Evolutionary conservation across 1,284 basidiomycete genomes (phyloP).

Genomic region (Papiliotrema terrestris): DNA sequence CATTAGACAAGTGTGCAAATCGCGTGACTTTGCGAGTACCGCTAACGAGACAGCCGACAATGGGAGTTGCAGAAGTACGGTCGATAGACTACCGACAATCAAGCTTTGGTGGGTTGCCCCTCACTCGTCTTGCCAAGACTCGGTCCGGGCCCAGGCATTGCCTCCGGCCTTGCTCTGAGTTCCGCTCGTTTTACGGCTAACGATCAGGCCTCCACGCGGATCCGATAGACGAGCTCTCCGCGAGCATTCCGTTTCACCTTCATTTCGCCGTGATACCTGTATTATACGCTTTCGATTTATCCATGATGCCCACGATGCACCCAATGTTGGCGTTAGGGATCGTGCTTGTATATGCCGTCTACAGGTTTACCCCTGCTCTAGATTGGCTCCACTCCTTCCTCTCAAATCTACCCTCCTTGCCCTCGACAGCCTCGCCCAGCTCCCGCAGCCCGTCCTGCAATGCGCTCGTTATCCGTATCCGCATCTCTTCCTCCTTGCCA

Average conservation of each 20-base stretch:
- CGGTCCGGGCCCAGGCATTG: no score
- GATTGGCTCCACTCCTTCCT: slow-evolving; percentile 39
- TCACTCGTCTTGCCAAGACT: no score
- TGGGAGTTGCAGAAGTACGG: slow-evolving; percentile 51
- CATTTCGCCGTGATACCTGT: neutral
- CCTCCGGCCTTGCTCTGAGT: no score
- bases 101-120: no score
- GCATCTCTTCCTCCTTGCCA: slow-evolving; percentile 27
- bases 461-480: slow-evolving; percentile 29
- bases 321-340: neutral
- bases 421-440: slow-evolving; percentile 42
- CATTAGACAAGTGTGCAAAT: slow-evolving; percentile 77
- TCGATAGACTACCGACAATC: no score
- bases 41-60: slow-evolving; percentile 49
- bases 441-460: slow-evolving; percentile 35
- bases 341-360: neutral
- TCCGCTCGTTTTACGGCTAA: no score
- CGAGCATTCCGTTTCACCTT: no score
- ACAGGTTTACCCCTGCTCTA: neutral
- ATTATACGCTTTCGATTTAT: neutral
- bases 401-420: slow-evolving; percentile 43
- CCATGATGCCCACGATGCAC: no score
- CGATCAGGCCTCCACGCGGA: no score
- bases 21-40: neutral
- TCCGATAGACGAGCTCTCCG: no score